These are phyloP conservation scores for Boletus pseudopeckii DNA, from an alignment of 768 basidiomycete genomes.

Conservation along the genomic window DNA sequence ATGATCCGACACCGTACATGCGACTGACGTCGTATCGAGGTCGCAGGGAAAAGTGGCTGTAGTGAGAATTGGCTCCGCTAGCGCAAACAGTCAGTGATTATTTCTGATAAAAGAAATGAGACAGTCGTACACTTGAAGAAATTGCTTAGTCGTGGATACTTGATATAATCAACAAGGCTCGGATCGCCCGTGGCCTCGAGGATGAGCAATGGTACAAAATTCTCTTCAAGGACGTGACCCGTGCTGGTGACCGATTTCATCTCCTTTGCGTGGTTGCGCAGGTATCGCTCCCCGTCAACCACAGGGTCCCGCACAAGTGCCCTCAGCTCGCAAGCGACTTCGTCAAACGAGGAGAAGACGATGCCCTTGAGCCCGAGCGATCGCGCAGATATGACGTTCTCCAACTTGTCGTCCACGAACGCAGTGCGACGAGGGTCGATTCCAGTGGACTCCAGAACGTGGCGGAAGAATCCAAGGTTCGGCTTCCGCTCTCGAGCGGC, in stretches of 20 bases:
- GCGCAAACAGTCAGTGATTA: not conserved
- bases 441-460: slow-evolving; percentile 14
- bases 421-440: slow-evolving; percentile 18
- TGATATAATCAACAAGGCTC: slow-evolving; percentile 18
- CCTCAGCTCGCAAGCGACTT: slow-evolving; percentile 13
- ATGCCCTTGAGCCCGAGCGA: slow-evolving; percentile 22
- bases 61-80: slow-evolving; percentile 9
- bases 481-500: slow-evolving; percentile 17
- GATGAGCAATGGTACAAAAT: slow-evolving; percentile 20
- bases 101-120: not conserved
- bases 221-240: slow-evolving; percentile 17
- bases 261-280: slow-evolving; percentile 9
- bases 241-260: slow-evolving; percentile 18
- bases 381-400: slow-evolving; percentile 18
- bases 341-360: slow-evolving; percentile 15
- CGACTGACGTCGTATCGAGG: slow-evolving; percentile 19
- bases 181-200: slow-evolving; percentile 16
- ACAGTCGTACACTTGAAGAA: slow-evolving; percentile 16
- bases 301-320: slow-evolving; percentile 15
- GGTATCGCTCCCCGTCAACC: slow-evolving; percentile 12
- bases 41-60: slow-evolving; percentile 15
- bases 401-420: slow-evolving; percentile 24
- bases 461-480: slow-evolving; percentile 17
- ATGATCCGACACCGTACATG: slow-evolving; percentile 16
- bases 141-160: slow-evolving; percentile 18